phyloP scores from a whole-genome alignment of 2,329 filamentous ascomycete species.

The Orbilia blumenaviensis region DNA sequence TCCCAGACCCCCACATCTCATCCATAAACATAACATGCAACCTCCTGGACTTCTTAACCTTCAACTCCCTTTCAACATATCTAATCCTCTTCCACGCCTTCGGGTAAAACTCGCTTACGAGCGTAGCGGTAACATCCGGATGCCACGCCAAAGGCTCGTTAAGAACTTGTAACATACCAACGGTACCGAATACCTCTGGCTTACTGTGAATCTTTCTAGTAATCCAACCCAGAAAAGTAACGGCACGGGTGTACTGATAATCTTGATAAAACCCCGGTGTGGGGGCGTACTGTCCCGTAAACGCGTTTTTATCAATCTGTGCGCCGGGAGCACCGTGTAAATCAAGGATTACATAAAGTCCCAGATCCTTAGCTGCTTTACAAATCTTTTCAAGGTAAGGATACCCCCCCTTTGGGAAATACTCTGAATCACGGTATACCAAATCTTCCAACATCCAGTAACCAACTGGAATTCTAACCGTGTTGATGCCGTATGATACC shows the following conservation, averaged over 20 bases:
- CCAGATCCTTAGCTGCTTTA: conserved; percentile 64
- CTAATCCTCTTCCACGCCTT: conserved; percentile 65
- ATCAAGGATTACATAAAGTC: conserved; percentile 68
- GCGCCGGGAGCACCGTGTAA: conserved; percentile 62
- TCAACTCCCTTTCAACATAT: conserved; percentile 63
- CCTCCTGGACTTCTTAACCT: conserved; percentile 62
- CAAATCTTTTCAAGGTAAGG: conserved; percentile 64
- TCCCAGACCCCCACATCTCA: conserved; percentile 67
- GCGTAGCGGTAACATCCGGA: conserved; percentile 56
- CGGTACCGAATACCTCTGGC: conserved; percentile 47
- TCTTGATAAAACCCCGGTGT: conserved; percentile 67
- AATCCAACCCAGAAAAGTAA: conserved; percentile 39
- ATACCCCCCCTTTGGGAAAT: conserved; percentile 66
- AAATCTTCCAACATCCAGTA: conserved; percentile 68
- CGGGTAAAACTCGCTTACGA: conserved; percentile 65
- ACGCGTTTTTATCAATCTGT: conserved; percentile 41
- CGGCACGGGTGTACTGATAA: conserved; percentile 67
- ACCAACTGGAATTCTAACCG: conserved; percentile 67
- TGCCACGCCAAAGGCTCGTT: conserved; percentile 53
- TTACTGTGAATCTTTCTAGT: conserved; percentile 53
- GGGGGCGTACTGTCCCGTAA: conserved; percentile 58
- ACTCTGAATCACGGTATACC: conserved; percentile 64
- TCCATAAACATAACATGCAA: conserved; percentile 69
- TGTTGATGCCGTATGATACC: conserved; percentile 66
- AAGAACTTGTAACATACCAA: conserved; percentile 54